phyloP scores from a whole-genome alignment of 2,329 filamentous ascomycete genomes.

The Rachicladosporium sp. region DNA sequence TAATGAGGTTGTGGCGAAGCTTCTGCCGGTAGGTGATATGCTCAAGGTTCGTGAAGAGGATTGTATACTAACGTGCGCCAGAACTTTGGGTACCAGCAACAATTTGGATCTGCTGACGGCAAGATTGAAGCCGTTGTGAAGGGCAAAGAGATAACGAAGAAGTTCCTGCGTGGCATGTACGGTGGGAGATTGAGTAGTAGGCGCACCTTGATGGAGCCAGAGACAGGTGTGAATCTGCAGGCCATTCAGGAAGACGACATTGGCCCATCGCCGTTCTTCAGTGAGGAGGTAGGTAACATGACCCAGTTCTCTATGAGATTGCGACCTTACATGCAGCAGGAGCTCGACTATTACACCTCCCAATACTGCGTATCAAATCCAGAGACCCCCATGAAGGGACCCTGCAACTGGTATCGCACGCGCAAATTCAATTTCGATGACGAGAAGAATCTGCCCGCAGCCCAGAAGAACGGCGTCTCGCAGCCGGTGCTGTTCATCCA shows the following conservation, averaged over 20 bases:
- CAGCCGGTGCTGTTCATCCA: conserved; percentile 60
- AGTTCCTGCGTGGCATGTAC: conserved; percentile 61
- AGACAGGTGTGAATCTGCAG: conserved; percentile 52
- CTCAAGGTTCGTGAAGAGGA: too few relatives aligned
- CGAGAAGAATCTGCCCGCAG: conserved; percentile 37
- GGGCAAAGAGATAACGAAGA: conserved; percentile 45
- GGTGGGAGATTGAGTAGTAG: conserved; percentile 49
- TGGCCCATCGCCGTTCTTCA: conserved; percentile 46
- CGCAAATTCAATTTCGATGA: conserved; percentile 63
- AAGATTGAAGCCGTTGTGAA: conserved; percentile 42
- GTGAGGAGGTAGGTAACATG: conserved; percentile 38
- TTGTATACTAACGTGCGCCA: conserved; percentile 30
- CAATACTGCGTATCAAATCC: conserved; percentile 41
- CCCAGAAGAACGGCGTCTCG: conserved; percentile 10
- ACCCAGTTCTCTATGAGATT: conserved; percentile 1
- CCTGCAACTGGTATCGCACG: conserved; percentile 65
- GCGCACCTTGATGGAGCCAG: conserved; percentile 45
- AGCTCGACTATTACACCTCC: conserved; percentile 64
- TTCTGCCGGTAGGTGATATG: not conserved
- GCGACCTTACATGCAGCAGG: conserved; percentile 24
- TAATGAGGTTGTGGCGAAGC: not conserved
- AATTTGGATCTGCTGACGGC: conserved; percentile 41
- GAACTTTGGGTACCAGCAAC: conserved; percentile 74
- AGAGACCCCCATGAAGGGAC: conserved; percentile 63
- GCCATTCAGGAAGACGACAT: conserved; percentile 41